Evolutionary conservation across 106 monocot species (phyloP).

Genomic region (Dendrobium nobile): DNA sequence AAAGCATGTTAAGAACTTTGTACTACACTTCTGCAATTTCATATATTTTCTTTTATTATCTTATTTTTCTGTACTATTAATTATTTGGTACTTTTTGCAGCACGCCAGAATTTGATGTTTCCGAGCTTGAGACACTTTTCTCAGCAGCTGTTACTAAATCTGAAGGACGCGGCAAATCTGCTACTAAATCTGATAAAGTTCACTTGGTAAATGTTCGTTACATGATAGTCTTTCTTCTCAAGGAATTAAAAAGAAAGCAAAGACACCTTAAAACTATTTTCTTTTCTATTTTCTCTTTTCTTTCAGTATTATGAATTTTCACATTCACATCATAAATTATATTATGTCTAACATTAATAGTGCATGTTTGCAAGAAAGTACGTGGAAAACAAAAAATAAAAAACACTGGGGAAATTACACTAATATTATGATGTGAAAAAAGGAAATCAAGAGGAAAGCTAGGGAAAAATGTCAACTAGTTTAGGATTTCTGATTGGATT

Average conservation of each 20-base stretch:
- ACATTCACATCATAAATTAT: neutral
- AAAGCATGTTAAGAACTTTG: neutral
- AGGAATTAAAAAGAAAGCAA: neutral
- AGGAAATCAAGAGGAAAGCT: too few relatives aligned
- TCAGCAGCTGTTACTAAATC: slow-evolving; percentile 72
- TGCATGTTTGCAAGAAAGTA: too few relatives aligned
- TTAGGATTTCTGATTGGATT: too few relatives aligned
- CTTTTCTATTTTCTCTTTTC: neutral
- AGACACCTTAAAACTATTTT: neutral
- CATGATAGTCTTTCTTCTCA: neutral
- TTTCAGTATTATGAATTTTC: neutral
- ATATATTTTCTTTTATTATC: slow-evolving; percentile 2
- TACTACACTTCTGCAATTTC: neutral
- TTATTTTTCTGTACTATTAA: neutral
- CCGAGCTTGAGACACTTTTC: slow-evolving; percentile 87
- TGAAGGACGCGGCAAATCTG: slow-evolving; percentile 35
- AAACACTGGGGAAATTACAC: too few relatives aligned
- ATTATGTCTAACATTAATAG: neutral
- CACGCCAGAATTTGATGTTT: slow-evolving; percentile 86
- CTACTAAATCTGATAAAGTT: slow-evolving; percentile 82
- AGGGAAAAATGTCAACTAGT: too few relatives aligned
- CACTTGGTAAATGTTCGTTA: slow-evolving; percentile 60
- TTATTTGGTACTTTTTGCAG: slow-evolving; percentile 29
- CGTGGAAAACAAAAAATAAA: too few relatives aligned
- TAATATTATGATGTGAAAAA: too few relatives aligned